Evolutionary conservation across 257 asterid species (phyloP).

Genomic region (Catharanthus roseus): DNA sequence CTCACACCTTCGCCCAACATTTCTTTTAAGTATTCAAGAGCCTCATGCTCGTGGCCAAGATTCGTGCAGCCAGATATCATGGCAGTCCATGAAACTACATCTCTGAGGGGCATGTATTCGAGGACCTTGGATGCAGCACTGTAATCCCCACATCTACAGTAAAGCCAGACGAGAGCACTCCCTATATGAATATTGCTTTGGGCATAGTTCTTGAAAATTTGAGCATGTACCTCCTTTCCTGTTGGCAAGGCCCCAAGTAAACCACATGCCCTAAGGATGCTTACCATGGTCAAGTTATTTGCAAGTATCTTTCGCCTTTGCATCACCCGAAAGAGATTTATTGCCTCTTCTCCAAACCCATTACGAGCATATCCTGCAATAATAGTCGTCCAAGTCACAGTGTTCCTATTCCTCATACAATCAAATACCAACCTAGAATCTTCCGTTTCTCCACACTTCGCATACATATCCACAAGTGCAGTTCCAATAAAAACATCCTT

Average conservation of each 20-base stretch:
- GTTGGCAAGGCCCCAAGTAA: constrained; percentile 39
- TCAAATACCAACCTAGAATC: constrained; percentile 55
- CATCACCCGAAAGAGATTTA: constrained; percentile 57
- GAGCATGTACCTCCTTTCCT: constrained; percentile 85
- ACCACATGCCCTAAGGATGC: constrained; percentile 77
- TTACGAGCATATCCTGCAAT: constrained; percentile 86
- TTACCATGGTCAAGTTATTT: constrained; percentile 66
- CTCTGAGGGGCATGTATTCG: constrained; percentile 54
- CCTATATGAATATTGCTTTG: constrained; percentile 55
- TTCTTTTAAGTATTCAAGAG: constrained; percentile 71
- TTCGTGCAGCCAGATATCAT: constrained; percentile 81
- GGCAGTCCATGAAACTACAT: constrained; percentile 93
- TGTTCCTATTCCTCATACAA: constrained; percentile 59
- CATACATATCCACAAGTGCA: constrained; percentile 74
- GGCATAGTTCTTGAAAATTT: constrained; percentile 48
- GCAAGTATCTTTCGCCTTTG: constrained; percentile 43
- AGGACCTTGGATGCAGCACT: constrained; percentile 64
- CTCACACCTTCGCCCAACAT: constrained; percentile 83
- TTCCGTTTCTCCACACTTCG: constrained; percentile 61
- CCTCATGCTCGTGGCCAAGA: constrained; percentile 73
- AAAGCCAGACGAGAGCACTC: constrained; percentile 80
- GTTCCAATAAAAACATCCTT: constrained; percentile 65
- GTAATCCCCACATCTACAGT: constrained; percentile 71
- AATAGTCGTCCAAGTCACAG: constrained; percentile 69
- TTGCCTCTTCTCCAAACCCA: constrained; percentile 61